Percentiles rank a stretch among this genome's conserved stretches.
phyloP scores from a whole-genome alignment of 2,329 filamentous ascomycete genomes.

The Exserohilum rostratum region DNA sequence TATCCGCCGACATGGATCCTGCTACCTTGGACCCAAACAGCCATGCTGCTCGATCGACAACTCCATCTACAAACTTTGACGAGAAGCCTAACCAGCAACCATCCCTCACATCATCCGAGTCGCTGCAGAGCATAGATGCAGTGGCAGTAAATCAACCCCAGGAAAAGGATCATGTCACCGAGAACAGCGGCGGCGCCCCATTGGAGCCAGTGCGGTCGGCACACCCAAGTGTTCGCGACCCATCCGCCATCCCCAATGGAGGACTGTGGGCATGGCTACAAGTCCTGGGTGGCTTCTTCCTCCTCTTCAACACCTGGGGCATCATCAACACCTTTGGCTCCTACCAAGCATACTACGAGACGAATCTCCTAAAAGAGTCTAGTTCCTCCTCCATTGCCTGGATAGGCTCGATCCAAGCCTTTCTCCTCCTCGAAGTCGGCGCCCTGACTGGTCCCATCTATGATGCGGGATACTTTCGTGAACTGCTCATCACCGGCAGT shows the following conservation, averaged over 20 bases:
- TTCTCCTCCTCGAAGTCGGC: conserved; percentile 55
- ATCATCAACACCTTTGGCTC: conserved; percentile 57
- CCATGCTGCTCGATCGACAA: neutral
- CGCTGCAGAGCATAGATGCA: conserved; percentile 12
- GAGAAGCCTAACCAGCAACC: conserved; percentile 23
- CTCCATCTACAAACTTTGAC: conserved; percentile 14
- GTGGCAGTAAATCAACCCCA: conserved; percentile 10
- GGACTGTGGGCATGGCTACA: conserved; percentile 57
- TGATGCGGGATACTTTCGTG: conserved; percentile 56
- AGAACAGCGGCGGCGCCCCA: conserved; percentile 8
- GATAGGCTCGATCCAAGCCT: conserved; percentile 58
- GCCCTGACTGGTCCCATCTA: conserved; percentile 57
- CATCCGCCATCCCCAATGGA: conserved; percentile 54
- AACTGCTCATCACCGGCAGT: conserved; percentile 51
- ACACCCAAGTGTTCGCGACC: conserved; percentile 49
- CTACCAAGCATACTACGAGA: conserved; percentile 58
- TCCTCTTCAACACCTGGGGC: conserved; percentile 57
- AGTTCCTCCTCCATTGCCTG: conserved; percentile 55
- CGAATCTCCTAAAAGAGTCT: conserved; percentile 47
- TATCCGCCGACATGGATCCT: neutral
- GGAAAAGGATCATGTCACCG: conserved; percentile 23
- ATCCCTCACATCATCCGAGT: conserved; percentile 21
- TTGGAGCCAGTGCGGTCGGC: conserved; percentile 31
- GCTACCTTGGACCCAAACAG: neutral
- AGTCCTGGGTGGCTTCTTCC: conserved; percentile 55